Base-by-base conservation (phyloP, 2,329 filamentous ascomycete genomes). In the Drechslera avenae region DNA sequence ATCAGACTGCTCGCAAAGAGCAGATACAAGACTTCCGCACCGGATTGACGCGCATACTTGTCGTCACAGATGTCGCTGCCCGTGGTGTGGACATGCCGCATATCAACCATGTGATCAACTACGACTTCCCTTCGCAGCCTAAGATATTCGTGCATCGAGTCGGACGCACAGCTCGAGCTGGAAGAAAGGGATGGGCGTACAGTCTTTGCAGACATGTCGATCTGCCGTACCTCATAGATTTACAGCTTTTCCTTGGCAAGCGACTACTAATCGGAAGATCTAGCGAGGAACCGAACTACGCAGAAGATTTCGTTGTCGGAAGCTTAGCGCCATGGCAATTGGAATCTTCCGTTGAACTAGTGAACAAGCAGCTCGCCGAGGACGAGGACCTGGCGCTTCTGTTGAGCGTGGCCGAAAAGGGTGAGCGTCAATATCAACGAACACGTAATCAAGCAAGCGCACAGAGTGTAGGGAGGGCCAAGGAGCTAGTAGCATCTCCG, bases 81-180 rank as follows among this genome's bases (percentile, higher is more conserved):
- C 85, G 94, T 84, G 94, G 94, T 85, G 95, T 99, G 55, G 94
- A 99, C 84, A 96, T 99, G 61, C 94, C 94, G 0, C 84, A 97
- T 39, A 81, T 99, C 30, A 92, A 91, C 49, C 97, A 99, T 70
- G 94, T 99, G 52, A 93, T 99, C 79, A 97, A 99, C 79, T 99
- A 96, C 75, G 93, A 97, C 69, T 99, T 99, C 59, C 93, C 94
- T 3, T 89, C 93, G 1, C 94, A 97, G 67, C 91, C 94, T 16
- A 99, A 99, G 76, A 86, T 99, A 34, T 99, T 95, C 66, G 89
- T 99, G 21, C 94, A 99, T 75, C 87, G 94, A 70, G 94, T 99
- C 39, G 94, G 94, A 65, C 87, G 94, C 76, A 99, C 95, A 19
- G 95, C 94, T 33, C 86, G 94, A 83, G 95, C 95, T 36, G 94